Conservation (phyloP, 83 land plant genomes). For the Thuja plicata region DNA sequence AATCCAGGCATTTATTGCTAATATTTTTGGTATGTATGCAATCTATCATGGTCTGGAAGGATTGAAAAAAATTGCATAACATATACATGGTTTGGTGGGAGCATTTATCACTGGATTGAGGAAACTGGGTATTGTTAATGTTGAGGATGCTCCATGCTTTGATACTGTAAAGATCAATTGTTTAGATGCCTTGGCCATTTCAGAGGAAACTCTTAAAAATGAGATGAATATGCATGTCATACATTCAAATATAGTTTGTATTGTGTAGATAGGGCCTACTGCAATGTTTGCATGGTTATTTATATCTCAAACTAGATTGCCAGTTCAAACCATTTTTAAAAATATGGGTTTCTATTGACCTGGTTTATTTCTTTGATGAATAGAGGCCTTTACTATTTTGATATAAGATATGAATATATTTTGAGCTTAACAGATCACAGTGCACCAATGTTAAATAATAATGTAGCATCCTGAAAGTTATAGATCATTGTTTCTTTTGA, state of each 20-base stretch:
- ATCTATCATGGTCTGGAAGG: constrained; percentile 99
- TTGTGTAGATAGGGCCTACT: no score
- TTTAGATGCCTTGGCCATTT: no score
- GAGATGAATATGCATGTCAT: constrained; percentile 86
- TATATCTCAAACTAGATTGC: neutral
- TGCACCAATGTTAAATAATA: neutral
- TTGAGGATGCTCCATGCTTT: no score
- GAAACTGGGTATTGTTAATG: no score
- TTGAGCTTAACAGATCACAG: no score
- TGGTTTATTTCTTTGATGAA: no score
- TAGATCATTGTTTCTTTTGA: constrained; percentile 95
- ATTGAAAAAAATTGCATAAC: constrained; percentile 78
- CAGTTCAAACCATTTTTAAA: neutral
- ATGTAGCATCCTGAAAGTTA: neutral
- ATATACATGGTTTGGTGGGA: constrained; percentile 91
- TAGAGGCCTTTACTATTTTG: no score
- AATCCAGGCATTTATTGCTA: constrained; percentile 88
- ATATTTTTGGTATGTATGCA: constrained; percentile 99
- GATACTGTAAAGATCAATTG: no score
- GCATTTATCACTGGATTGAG: constrained; percentile 59
- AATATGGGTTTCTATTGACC: neutral
- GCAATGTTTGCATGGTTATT: no score
- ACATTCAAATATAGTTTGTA: constrained; percentile 55
- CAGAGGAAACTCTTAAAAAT: constrained; percentile 51
- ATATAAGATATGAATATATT: no score